Percentiles rank a stretch among this genome's conserved stretches.
Conservation (phyloP, 768 basidiomycete species). For the Lepiota brunneoincarnata region DNA sequence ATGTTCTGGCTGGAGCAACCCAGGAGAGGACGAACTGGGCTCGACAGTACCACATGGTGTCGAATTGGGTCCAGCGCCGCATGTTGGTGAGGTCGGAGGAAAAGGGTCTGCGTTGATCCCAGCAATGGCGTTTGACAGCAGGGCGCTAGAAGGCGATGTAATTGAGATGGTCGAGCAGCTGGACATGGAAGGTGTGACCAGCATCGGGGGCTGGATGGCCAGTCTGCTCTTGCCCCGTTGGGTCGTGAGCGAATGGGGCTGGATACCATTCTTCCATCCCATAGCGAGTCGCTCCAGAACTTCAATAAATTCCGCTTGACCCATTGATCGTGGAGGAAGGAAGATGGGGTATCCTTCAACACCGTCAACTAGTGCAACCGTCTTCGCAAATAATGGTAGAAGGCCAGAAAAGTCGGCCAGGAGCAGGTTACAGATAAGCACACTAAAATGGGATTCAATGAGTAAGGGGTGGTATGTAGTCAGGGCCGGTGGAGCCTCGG, state of each 20-base stretch:
- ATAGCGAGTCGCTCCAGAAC: conserved; percentile 76
- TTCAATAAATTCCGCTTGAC: conserved; percentile 87
- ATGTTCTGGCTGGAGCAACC: conserved; percentile 11
- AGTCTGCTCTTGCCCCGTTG: conserved; percentile 37
- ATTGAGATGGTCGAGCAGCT: neutral
- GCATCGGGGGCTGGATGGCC: conserved; percentile 40
- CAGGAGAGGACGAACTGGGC: conserved; percentile 10
- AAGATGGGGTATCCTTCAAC: conserved; percentile 90
- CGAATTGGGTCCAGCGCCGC: too few relatives aligned
- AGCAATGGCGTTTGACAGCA: conserved; percentile 9
- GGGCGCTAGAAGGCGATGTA: conserved; percentile 1
- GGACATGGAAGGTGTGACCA: conserved; percentile 22
- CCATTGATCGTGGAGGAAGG: conserved; percentile 83
- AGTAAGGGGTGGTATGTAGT: conserved; percentile 91
- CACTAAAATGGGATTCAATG: conserved; percentile 82
- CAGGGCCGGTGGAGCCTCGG: conserved; percentile 59
- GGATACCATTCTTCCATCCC: conserved; percentile 69
- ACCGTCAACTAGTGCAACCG: conserved; percentile 71
- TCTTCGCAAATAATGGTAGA: conserved; percentile 61
- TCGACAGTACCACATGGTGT: neutral
- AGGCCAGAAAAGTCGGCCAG: conserved; percentile 69
- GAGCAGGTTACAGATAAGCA: conserved; percentile 73
- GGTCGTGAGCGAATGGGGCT: conserved; percentile 47
- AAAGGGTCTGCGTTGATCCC: conserved; percentile 1
- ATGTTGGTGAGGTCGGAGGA: neutral